Evolutionary conservation across 2,329 filamentous ascomycete genomes (phyloP).

Genomic region (Elsinoe arachidis): DNA sequence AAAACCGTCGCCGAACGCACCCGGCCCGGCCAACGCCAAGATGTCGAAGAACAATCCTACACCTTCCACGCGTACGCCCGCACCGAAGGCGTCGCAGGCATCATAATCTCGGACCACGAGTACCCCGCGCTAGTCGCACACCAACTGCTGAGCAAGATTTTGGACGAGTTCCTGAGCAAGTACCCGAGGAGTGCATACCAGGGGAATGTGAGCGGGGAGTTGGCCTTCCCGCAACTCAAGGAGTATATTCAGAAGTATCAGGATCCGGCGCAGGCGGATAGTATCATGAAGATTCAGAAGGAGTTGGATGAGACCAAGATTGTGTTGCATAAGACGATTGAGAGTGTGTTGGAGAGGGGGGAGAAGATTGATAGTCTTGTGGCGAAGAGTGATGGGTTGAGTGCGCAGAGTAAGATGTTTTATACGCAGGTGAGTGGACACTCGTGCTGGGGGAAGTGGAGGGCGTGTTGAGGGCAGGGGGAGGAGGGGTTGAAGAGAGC

Average conservation of each 20-base stretch:
- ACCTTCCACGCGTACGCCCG: constrained; percentile 46
- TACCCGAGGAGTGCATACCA: constrained; percentile 64
- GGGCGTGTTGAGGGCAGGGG: background rate
- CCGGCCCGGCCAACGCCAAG: constrained; percentile 69
- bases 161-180: constrained; percentile 76
- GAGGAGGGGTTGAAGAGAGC: background rate
- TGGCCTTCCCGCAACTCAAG: constrained; percentile 65
- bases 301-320: constrained; percentile 98
- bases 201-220: constrained; percentile 34
- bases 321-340: constrained; percentile 92
- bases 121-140: constrained; percentile 68
- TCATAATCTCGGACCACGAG: constrained; percentile 41
- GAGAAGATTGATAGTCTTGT: constrained; percentile 95
- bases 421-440: constrained; percentile 60
- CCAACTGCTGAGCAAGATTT: constrained; percentile 73
- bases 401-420: constrained; percentile 94
- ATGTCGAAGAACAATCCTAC: constrained; percentile 74
- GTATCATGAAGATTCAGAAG: constrained; percentile 76
- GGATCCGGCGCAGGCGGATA: constrained; percentile 80
- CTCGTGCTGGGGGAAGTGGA: background rate
- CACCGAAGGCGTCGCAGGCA: constrained; percentile 38
- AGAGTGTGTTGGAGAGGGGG: constrained; percentile 76
- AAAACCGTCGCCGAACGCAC: constrained; percentile 84
- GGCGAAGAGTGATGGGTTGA: constrained; percentile 84
- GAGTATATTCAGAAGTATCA: constrained; percentile 74